These are phyloP conservation scores for Colletotrichum echinochloae DNA, from an alignment of 2,329 filamentous ascomycete genomes.

Conservation along the genomic window DNA sequence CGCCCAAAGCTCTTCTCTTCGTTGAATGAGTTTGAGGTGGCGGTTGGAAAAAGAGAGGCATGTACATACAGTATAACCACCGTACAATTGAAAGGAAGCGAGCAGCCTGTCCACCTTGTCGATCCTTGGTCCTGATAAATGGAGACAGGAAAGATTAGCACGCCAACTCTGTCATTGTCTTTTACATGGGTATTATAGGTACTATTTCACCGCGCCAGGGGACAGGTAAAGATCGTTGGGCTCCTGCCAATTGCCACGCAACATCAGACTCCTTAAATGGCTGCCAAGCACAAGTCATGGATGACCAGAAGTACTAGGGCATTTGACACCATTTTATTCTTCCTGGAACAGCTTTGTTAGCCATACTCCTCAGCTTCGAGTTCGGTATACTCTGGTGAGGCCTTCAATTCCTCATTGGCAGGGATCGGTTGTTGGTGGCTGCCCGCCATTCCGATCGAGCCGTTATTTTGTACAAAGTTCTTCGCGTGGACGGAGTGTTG, in stretches of 20 bases:
- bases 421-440: constrained; percentile 3
- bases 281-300: constrained; percentile 14
- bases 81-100: not conserved
- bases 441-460: constrained; percentile 10
- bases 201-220: constrained; percentile 7
- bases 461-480: not conserved
- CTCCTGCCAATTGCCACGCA: not conserved
- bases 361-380: constrained; percentile 5
- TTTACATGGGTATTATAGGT: too few relatives aligned
- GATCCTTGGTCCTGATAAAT: constrained; percentile 4
- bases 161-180: constrained; percentile 33
- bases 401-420: not conserved
- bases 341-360: not conserved
- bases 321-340: not conserved
- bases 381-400: constrained; percentile 5
- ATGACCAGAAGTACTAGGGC: not conserved
- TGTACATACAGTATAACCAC: too few relatives aligned
- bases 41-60: not conserved
- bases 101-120: constrained; percentile 20
- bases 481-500: not conserved
- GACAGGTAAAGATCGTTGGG: not conserved
- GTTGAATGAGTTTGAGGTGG: not conserved
- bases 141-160: constrained; percentile 15
- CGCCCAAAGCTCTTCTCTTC: not conserved
- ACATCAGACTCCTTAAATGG: not conserved